Percentiles rank a stretch among this genome's conserved stretches.
These are phyloP conservation scores for Botryotinia globosa DNA, from an alignment of 2,329 filamentous ascomycete species.

Conservation along the genomic window DNA sequence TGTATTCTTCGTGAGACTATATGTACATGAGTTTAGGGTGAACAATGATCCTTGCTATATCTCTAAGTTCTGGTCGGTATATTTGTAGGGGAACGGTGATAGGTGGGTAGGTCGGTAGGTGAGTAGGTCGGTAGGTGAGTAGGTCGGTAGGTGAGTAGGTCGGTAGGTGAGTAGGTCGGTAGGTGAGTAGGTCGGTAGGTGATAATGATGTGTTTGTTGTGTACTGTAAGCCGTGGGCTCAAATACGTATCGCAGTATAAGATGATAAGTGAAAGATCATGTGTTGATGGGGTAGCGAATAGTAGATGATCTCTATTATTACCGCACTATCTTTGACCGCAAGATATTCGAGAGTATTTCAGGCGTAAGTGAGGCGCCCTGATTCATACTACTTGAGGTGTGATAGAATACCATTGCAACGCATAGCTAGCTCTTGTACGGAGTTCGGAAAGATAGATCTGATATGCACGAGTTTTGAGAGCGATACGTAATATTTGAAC, in stretches of 20 bases:
- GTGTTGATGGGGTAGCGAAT: not conserved
- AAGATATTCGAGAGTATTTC: not conserved
- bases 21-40: not conserved
- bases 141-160: no score
- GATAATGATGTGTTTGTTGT: not conserved
- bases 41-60: not conserved
- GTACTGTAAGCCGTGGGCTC: not conserved
- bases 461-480: not conserved
- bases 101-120: not conserved
- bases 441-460: not conserved
- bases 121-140: not conserved
- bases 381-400: not conserved
- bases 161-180: no score
- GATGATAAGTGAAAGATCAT: not conserved
- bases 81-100: no score
- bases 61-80: not conserved
- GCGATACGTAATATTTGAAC: no score
- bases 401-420: not conserved
- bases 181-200: not conserved
- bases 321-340: not conserved
- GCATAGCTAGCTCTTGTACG: not conserved
- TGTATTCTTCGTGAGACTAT: not conserved
- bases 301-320: not conserved
- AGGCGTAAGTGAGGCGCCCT: accelerated
- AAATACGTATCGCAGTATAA: not conserved